Evolutionary conservation across 371 early-diverging fungal species (phyloP), one percentile per base, ranked within the genome.

Genomic region (Massospora cicadina): DNA sequence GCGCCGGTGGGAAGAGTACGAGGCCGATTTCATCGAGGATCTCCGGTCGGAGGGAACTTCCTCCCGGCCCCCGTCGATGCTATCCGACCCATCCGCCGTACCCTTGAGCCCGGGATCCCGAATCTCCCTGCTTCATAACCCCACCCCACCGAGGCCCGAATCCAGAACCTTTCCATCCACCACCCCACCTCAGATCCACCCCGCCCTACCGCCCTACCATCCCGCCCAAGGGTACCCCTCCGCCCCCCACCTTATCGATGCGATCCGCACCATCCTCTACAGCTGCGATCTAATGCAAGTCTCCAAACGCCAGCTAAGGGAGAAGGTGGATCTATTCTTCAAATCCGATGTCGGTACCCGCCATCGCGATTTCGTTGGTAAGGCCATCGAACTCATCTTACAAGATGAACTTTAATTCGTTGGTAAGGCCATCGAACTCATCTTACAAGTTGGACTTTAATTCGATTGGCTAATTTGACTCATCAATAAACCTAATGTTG

Each of bases 281-380:
- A 80, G 81, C 1, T 82, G 89, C n/a, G 82, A 90, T 66, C 71
- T 89, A 32, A 86, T 85, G 81, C 74, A 79, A 26, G 77, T 88
- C 66, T 88, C 91, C 32, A 90, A 90, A 73, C 89, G 88, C 70
- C 85, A 85, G 69, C 89, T 96, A 29, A 72, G 97, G 3, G 88
- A 91, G 65, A 83, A 88, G 66, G 72, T 96, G 55, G 62, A 62
- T 31, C 31, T 24, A 26, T 23, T 23, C n/a, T 62, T 28, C 33
- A 5, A 62, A n/a, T 21, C 24, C 10, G 28, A 24, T 25, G 26
- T 17, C 1, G n/a, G 24, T 24, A 28, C 32, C n/a, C 21, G n/a
- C 43, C 12, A 62, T n/a, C 31, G 26, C 25, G 62, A 62, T 2
- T 62, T 62, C 53, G 62, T 62, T 23, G 53, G 43, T 27, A 24